Base-by-base conservation (phyloP, 1,284 basidiomycete species). In the Cutaneotrichosporon mucoides region DNA sequence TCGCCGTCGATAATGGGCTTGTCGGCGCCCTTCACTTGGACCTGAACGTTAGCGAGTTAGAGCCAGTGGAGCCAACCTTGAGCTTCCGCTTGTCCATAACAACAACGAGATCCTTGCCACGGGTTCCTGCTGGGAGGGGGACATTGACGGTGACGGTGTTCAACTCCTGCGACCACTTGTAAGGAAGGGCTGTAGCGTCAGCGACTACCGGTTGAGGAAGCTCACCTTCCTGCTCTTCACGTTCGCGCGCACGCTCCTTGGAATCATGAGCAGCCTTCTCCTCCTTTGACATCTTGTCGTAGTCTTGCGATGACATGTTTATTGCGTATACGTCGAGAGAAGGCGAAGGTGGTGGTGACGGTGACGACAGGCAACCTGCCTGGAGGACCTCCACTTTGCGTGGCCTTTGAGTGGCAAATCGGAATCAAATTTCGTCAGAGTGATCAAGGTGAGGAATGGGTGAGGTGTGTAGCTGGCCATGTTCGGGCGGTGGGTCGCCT, bases 121-220 rank as follows among this genome's bases (percentile, higher is more conserved):
- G 84, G 1, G 92, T 95, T 33, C 94, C 95, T 59, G 86, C 83
- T 6, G 92, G 90, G 2, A 99, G 86, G 6, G 89, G 87, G 2
- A 98, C 82, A 6, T 83, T 81, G 58, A 99, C 79, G 57, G 94
- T 89, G 38, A 98, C 84, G 56, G 95, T 91, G 33, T 85, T 85
- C 6, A 99, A 83, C 68, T 92, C 87, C 75, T 99, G 96, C 49
- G 81, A 86, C 96, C 96, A 99, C 53, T 79, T 82, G 79, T 97
- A 99, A 1, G 96, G 96, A 59, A 99, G 82, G 12, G 85, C 90
- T 92, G 71, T n/a, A n/a, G 54, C 11, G 44, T 57, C 47, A 49
- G 43, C 44, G n/a, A 6, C 13, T 13, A 6, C 7, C 12, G 0
- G 4, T 5, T 4, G n/a, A 15, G 13, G n/a, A 5, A 3, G 75